Evolutionary conservation across 2,329 filamentous ascomycete species (phyloP).

Genomic region (Arthrinium phaeospermum): DNA sequence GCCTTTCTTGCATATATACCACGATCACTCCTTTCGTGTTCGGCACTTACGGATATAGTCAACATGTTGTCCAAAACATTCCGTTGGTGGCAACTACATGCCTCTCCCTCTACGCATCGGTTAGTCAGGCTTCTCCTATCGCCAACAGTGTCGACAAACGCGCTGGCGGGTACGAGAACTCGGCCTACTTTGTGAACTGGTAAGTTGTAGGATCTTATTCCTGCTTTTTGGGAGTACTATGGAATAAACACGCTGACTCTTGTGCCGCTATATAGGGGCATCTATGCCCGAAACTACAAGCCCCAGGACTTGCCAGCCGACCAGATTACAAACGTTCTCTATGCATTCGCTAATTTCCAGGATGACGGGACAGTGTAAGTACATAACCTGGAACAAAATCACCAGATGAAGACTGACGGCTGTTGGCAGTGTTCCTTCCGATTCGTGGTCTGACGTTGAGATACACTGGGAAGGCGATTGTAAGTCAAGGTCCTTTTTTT

Average conservation of each 20-base stretch:
- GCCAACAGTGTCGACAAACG: constrained; percentile 26
- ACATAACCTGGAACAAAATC: neutral
- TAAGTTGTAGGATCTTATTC: constrained; percentile 29
- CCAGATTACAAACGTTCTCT: constrained; percentile 79
- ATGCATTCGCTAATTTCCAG: constrained; percentile 78
- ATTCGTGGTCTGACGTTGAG: constrained; percentile 72
- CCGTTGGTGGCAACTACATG: constrained; percentile 18
- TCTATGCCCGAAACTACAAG: constrained; percentile 76
- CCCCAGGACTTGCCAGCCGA: constrained; percentile 72
- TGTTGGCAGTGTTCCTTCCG: constrained; percentile 53
- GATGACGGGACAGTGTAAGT: constrained; percentile 73
- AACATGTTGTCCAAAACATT: constrained; percentile 7
- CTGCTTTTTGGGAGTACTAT: constrained; percentile 1
- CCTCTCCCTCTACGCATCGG: constrained; percentile 24
- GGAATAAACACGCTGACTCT: constrained; percentile 27
- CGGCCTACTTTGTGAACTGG: constrained; percentile 58
- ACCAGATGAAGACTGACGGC: neutral
- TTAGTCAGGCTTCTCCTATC: neutral
- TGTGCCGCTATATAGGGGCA: constrained; percentile 54
- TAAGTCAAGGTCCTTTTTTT: constrained; percentile 35
- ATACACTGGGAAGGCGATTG: constrained; percentile 76
- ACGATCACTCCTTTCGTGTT: constrained; percentile 10
- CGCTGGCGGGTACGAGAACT: constrained; percentile 46
- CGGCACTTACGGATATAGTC: neutral
- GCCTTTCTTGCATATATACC: neutral